Evolutionary conservation across 176 grass and related monocot genomes (phyloP).

Genomic region (Bothriochloa decipiens): DNA sequence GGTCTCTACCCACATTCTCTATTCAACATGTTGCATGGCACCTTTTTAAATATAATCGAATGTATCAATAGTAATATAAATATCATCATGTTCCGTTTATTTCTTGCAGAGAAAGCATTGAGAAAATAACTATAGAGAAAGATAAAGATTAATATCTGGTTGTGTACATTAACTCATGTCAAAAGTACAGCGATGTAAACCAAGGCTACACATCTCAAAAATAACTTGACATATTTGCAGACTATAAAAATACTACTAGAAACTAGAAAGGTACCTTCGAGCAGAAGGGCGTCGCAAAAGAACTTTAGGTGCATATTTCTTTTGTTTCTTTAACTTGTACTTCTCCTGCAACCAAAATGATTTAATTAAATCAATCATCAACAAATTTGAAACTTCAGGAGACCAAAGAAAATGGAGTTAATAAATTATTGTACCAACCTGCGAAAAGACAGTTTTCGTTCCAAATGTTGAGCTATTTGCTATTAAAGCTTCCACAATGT

Average conservation of each 20-base stretch:
- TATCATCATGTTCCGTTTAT: background rate
- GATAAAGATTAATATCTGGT: background rate
- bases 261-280: slow-evolving; percentile 56
- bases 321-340: slow-evolving; percentile 98
- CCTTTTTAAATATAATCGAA: background rate
- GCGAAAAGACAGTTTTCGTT: slow-evolving; percentile 85
- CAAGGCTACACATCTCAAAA: background rate
- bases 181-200: background rate
- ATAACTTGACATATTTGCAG: background rate
- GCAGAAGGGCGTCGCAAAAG: slow-evolving; percentile 77
- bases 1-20: background rate
- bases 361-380: slow-evolving; percentile 12
- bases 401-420: background rate
- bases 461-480: slow-evolving; percentile 90
- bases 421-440: slow-evolving; percentile 47
- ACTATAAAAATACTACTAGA: background rate
- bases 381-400: background rate
- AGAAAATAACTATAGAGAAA: background rate
- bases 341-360: slow-evolving; percentile 67
- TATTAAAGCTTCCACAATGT: slow-evolving; percentile 90
- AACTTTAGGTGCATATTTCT: slow-evolving; percentile 97
- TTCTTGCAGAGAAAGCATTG: background rate
- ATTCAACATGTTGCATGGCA: slow-evolving; percentile 20
- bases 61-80: background rate
- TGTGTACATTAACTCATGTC: background rate